Evolutionary conservation across 2,329 filamentous ascomycete species (phyloP).

Genomic region (Trichoderma hamatum): DNA sequence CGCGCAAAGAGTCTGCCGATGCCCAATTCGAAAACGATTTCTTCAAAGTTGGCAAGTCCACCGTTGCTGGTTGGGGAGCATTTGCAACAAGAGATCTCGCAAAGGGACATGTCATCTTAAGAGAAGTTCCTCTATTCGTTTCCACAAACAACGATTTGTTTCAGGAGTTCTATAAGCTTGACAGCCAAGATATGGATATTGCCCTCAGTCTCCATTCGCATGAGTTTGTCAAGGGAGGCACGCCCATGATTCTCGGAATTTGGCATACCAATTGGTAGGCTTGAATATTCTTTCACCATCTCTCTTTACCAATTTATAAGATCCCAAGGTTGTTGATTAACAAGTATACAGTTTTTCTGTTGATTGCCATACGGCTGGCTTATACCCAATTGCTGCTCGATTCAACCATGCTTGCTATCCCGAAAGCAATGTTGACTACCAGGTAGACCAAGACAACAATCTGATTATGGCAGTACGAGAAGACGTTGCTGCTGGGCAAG

Average conservation of each 20-base stretch:
- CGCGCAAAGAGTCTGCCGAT: neutral
- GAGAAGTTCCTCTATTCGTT: conserved; percentile 49
- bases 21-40: neutral
- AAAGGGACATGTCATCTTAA: conserved; percentile 46
- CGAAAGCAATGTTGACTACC: conserved; percentile 48
- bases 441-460: conserved; percentile 40
- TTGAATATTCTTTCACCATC: neutral
- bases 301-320: too few species aligned
- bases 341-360: conserved; percentile 35
- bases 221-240: conserved; percentile 35
- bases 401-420: conserved; percentile 62
- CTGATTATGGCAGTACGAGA: conserved; percentile 49
- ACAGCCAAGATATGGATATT: conserved; percentile 35
- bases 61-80: conserved; percentile 48
- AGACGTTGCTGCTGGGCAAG: conserved; percentile 46
- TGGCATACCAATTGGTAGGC: conserved; percentile 54
- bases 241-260: conserved; percentile 41
- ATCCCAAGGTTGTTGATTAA: neutral
- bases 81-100: conserved; percentile 49
- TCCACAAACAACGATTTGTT: conserved; percentile 38
- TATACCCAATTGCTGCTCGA: conserved; percentile 56
- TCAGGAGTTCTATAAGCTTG: conserved; percentile 43
- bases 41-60: neutral
- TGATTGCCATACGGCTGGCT: conserved; percentile 36
- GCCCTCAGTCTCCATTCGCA: conserved; percentile 46